These are phyloP conservation scores for Earliella scabrosa DNA, from an alignment of 1,284 basidiomycete genomes.

Conservation along the genomic window DNA sequence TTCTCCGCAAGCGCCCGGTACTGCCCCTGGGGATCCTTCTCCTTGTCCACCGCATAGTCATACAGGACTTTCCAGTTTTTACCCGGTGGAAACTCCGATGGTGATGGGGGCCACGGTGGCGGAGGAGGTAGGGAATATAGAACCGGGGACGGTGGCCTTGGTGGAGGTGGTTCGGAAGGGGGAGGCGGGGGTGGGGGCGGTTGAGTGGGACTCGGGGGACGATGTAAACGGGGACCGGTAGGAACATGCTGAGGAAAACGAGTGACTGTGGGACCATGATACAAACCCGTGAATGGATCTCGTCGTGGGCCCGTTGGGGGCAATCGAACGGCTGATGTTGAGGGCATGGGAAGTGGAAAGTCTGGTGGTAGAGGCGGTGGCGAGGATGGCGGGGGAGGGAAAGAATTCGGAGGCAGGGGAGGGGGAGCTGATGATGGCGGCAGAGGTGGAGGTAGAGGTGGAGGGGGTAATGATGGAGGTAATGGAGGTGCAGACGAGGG, in stretches of 20 bases:
- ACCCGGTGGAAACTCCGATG: constrained; percentile 48
- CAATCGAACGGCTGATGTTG: constrained; percentile 16
- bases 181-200: constrained; percentile 23
- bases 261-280: constrained; percentile 11
- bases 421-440: constrained; percentile 23
- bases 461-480: constrained; percentile 20
- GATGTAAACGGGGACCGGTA: constrained; percentile 12
- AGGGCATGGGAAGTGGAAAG: constrained; percentile 17
- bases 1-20: constrained; percentile 57
- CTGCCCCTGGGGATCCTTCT: constrained; percentile 49
- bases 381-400: constrained; percentile 21
- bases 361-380: constrained; percentile 25
- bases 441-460: constrained; percentile 16
- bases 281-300: constrained; percentile 11
- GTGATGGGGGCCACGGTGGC: constrained; percentile 50
- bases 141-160: constrained; percentile 31
- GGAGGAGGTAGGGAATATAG: constrained; percentile 43
- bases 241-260: constrained; percentile 12
- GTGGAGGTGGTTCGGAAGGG: constrained; percentile 29
- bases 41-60: constrained; percentile 59
- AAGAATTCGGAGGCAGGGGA: constrained; percentile 18
- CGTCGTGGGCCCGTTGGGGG: constrained; percentile 30
- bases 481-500: constrained; percentile 26
- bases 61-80: constrained; percentile 64
- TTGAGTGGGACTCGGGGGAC: constrained; percentile 19